phyloP scores from a whole-genome alignment of 306 rosid species.

The Erythrophleum fordii region DNA sequence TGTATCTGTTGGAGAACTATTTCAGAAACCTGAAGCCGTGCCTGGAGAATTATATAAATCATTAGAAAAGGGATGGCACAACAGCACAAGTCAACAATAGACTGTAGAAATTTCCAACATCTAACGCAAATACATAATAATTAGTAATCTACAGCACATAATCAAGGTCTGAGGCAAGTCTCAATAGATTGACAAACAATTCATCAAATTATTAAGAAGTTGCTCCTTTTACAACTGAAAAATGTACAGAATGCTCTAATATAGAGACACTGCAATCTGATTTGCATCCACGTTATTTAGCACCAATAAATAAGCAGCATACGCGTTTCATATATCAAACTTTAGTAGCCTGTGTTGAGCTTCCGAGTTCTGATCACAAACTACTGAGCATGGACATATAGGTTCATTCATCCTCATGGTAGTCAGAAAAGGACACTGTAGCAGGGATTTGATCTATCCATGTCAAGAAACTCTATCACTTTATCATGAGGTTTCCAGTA shows the following conservation, averaged over 20 bases:
- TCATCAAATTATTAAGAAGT: background rate
- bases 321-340: background rate
- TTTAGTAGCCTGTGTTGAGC: background rate
- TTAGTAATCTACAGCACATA: background rate
- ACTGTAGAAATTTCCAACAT: constrained; percentile 23
- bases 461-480: background rate
- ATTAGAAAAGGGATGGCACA: constrained; percentile 21
- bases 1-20: constrained; percentile 64
- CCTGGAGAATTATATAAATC: constrained; percentile 55
- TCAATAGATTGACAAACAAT: background rate
- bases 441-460: background rate
- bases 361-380: background rate
- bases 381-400: background rate
- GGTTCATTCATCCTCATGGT: background rate
- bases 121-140: constrained; percentile 21
- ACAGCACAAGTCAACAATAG: constrained; percentile 30
- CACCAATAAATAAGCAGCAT: background rate
- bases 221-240: background rate
- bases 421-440: background rate
- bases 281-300: background rate
- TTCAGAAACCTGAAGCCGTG: constrained; percentile 73
- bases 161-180: background rate
- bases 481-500: background rate
- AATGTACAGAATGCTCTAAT: background rate
- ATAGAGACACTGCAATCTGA: background rate